Conservation (phyloP, 2,329 filamentous ascomycete species). For the Phoma sp. region DNA sequence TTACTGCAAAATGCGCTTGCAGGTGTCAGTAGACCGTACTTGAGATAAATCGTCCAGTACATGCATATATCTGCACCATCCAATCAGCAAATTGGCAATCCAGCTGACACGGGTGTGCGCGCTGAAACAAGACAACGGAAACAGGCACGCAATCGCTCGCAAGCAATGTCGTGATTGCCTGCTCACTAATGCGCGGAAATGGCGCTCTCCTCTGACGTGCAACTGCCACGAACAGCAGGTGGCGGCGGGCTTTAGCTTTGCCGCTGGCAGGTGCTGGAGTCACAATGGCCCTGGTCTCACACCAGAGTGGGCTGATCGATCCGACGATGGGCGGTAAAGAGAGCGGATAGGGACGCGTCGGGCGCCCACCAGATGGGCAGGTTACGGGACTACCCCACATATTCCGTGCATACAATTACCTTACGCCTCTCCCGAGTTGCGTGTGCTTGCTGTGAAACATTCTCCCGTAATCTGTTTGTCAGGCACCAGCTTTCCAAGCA, state of each 20-base stretch:
- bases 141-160: slow-evolving; percentile 16
- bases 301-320: slow-evolving; percentile 39
- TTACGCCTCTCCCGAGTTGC: background rate
- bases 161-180: slow-evolving; percentile 29
- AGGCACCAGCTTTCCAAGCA: background rate
- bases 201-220: background rate
- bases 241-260: background rate
- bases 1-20: background rate
- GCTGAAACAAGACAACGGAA: slow-evolving; percentile 4
- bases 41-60: background rate
- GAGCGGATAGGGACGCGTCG: slow-evolving; percentile 3
- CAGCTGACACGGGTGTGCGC: slow-evolving; percentile 17
- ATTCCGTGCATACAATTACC: slow-evolving; percentile 6
- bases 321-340: no score
- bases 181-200: slow-evolving; percentile 19
- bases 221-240: slow-evolving; percentile 1
- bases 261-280: slow-evolving; percentile 4
- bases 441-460: slow-evolving; percentile 1
- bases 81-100: slow-evolving; percentile 17
- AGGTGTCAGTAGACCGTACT: background rate
- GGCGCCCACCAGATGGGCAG: background rate
- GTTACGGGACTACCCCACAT: slow-evolving; percentile 10
- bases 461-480: slow-evolving; percentile 4
- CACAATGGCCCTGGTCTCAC: no score
- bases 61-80: background rate